Conservation (phyloP, 2,329 filamentous ascomycete species). For the Alternaria metachromatica region DNA sequence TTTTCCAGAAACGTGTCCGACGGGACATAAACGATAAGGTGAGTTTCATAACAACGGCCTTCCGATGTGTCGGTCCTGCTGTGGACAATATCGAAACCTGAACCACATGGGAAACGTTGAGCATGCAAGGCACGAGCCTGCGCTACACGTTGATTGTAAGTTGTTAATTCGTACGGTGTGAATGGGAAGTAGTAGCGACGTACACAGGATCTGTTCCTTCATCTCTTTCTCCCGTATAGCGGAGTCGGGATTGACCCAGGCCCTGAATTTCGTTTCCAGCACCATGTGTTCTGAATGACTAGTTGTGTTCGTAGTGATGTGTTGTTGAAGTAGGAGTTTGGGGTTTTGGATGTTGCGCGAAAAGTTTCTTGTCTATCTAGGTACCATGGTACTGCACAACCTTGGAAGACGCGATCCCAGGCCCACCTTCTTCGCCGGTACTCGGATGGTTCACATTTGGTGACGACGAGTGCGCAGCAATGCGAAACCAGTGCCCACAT, state of each 20-base stretch:
- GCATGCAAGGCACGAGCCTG: no score
- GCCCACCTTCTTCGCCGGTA: neutral
- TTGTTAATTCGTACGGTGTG: no score
- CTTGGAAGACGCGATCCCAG: no score
- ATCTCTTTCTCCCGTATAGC: neutral
- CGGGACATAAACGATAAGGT: no score
- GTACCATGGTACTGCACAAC: neutral
- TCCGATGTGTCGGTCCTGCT: no score
- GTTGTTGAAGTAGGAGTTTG: neutral
- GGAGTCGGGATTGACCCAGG: neutral
- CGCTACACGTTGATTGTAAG: no score
- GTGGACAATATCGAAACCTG: no score
- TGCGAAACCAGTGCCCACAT: neutral
- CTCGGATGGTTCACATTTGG: neutral
- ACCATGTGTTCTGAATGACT: no score
- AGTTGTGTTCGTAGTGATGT: neutral
- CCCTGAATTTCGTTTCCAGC: rapidly evolving
- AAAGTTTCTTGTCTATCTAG: neutral
- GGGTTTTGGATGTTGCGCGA: neutral
- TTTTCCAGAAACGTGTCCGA: rapidly evolving
- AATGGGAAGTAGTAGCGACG: no score
- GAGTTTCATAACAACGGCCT: no score
- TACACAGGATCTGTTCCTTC: neutral
- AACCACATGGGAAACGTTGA: no score
- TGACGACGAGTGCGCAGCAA: neutral